phyloP scores from a whole-genome alignment of 371 early-diverging fungal species.

The Fennellomyces sp. region DNA sequence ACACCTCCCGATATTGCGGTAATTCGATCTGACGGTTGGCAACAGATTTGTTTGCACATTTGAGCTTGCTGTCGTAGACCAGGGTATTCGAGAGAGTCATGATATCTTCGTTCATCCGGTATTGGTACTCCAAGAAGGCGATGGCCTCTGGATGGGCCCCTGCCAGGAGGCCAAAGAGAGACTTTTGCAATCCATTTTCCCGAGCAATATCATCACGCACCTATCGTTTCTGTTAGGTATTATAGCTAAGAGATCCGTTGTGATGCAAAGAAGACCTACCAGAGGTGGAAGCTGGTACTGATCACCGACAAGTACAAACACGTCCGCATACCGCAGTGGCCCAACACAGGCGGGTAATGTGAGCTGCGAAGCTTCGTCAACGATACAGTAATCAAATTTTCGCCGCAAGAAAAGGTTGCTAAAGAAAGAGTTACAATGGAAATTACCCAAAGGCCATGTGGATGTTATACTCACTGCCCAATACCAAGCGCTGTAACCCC shows the following conservation, averaged over 20 bases:
- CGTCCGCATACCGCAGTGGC: slow-evolving; percentile 82
- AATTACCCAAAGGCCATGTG: neutral
- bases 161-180: slow-evolving; percentile 81
- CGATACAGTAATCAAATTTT: slow-evolving; percentile 96
- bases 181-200: slow-evolving; percentile 53
- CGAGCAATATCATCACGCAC: slow-evolving; percentile 57
- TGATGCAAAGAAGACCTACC: too few relatives aligned
- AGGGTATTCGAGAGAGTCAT: slow-evolving; percentile 89
- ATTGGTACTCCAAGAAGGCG: slow-evolving; percentile 85
- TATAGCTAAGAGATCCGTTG: too few relatives aligned
- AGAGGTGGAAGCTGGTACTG: slow-evolving; percentile 98
- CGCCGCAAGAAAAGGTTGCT: slow-evolving; percentile 67
- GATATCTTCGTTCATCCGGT: slow-evolving; percentile 96
- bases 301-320: slow-evolving; percentile 98
- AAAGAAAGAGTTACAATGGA: neutral
- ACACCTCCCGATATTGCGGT: slow-evolving; percentile 38
- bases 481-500: slow-evolving; percentile 93
- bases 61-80: slow-evolving; percentile 81
- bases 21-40: slow-evolving; percentile 58
- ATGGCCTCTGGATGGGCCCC: slow-evolving; percentile 84
- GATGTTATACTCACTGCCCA: slow-evolving; percentile 65
- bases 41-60: slow-evolving; percentile 75
- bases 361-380: slow-evolving; percentile 99
- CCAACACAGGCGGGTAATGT: slow-evolving; percentile 94
- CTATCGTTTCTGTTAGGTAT: too few relatives aligned